Base-by-base conservation (phyloP, 148 eudicot species). In the Rhododendron kiyosumense region DNA sequence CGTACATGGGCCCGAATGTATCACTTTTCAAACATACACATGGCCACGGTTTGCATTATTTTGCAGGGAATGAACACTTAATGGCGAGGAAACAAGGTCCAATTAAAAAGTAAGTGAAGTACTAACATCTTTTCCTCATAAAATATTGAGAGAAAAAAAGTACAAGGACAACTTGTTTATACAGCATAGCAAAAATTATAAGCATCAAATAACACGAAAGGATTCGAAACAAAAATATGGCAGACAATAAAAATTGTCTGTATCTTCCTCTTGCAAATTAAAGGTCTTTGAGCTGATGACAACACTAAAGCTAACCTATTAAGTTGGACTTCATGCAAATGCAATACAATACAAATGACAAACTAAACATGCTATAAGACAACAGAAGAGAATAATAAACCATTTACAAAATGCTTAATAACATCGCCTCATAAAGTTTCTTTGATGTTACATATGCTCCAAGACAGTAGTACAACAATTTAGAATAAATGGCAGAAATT, bases 1-100 rank as follows among this genome's bases (percentile, higher is more conserved):
- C 24, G 81, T 20, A 54, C 51, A 48, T 71, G 28, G 26, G 74
- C 45, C 30, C 52, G 13, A 12, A 18, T 36, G 98, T 95, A 88
- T 97, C 99, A 88, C 99, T 97, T 89, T 34, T 30, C 77, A 89
- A 61, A 51, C 24, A 84, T 28, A 28, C 52, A 65, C 28, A 18
- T 26, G 75, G 20, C 63, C 54, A 48, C 1, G 30, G 34, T 26
- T 48, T 69, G 28, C 15, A 75, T 46, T 30, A 69, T 69, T 34
- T 46, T 12, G 8, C 45, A 46, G 2, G 46, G 36, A 30, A 71
- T 83, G 59, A 67, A 67, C 41, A 26, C 59, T 43, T 61, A n/a
- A 30, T n/a, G 46, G 38, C 34, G 15, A 74, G 34, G 48, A 51
- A 74, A 75, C 54, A 34, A 49, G 30, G 28, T 30, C 32, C 20